These are phyloP conservation scores for Beverwykella pulmonaria DNA, from an alignment of 495 filamentous ascomycete species.

Conservation along the genomic window DNA sequence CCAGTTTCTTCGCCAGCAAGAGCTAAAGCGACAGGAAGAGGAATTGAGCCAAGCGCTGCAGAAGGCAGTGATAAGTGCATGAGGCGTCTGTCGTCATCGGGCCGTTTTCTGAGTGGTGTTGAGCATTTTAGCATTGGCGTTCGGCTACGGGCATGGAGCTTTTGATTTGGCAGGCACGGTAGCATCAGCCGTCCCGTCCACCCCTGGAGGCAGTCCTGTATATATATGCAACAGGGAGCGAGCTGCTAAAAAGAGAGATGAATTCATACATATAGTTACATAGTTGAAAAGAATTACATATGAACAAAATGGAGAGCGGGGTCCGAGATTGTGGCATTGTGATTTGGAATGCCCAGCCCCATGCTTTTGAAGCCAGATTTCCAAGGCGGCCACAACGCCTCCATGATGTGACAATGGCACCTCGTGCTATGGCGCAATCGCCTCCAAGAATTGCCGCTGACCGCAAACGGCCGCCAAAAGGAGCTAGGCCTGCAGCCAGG, in stretches of 20 bases:
- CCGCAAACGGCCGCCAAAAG: constrained; percentile 7
- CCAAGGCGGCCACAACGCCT: not conserved
- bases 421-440: constrained; percentile 37
- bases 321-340: not conserved
- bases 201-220: not conserved
- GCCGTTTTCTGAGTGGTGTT: constrained; percentile 18
- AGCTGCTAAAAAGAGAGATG: not conserved
- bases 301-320: not conserved
- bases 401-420: constrained; percentile 1
- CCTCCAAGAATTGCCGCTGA: constrained; percentile 27
- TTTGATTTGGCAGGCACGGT: not conserved
- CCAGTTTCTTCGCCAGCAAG: constrained; percentile 74
- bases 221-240: not conserved
- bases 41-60: constrained; percentile 47
- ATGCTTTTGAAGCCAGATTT: not conserved
- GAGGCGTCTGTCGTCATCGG: constrained; percentile 33
- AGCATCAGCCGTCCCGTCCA: not conserved
- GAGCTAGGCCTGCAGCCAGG: constrained; percentile 20
- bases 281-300: not conserved
- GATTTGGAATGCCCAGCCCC: constrained; percentile 11
- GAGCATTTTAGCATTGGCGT: constrained; percentile 42
- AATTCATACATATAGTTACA: not conserved
- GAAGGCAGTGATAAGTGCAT: constrained; percentile 35
- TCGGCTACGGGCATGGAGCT: constrained; percentile 11
- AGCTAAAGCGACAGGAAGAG: constrained; percentile 71